Evolutionary conservation across 805 yeast species (phyloP), one percentile per base, ranked within the genome.

Genomic region (Zygoascus flipseniorum): DNA sequence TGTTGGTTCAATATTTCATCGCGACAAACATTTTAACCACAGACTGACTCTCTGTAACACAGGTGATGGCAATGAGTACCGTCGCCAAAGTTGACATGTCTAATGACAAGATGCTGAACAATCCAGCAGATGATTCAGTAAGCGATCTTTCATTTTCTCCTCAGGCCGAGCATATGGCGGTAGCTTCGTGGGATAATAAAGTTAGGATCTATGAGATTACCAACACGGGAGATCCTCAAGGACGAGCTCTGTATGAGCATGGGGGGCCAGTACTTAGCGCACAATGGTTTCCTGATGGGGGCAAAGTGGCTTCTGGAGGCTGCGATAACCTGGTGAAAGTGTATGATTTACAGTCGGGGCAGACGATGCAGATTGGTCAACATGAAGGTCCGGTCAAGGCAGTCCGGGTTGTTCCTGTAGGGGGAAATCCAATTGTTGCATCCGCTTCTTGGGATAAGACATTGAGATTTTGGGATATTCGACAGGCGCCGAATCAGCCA

Each of bases 381-480:
- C 98, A 93, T 70, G 88, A 84, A 65, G 88, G 83, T 2, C 77
- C 96, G 0, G 95, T 93, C 2, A 79, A 77, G 53, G 67, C 79
- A 13, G 86, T 92, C 20, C 74, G 95, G 52, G 82, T 78, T 56
- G 96, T 88, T 10, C 84, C 83, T 56, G 85, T 90, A 65, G 96
- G 95, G 0, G 74, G 83, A 8, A 79, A 89, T 0, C 89, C 80
- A 43, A 87, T 87, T 58, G 81, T 92, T 28, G 97, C 89, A 2
- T 81, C 90, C 45, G 97, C 96, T 8, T 88, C 97, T 6, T 93
- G 97, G 97, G 99, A 93, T 70, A 89, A 89, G 71, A 89, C 97
- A 0, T 71, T 93, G 58, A 83, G 81, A 66, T 93, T 93, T 70
- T 92, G 99, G 99, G 98, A 93, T 70, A 76, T 86, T 72, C 82